Percentiles rank a stretch among this genome's conserved stretches.
These are phyloP conservation scores for Balakata baccata DNA, from an alignment of 345 rosid species.

Conservation along the genomic window DNA sequence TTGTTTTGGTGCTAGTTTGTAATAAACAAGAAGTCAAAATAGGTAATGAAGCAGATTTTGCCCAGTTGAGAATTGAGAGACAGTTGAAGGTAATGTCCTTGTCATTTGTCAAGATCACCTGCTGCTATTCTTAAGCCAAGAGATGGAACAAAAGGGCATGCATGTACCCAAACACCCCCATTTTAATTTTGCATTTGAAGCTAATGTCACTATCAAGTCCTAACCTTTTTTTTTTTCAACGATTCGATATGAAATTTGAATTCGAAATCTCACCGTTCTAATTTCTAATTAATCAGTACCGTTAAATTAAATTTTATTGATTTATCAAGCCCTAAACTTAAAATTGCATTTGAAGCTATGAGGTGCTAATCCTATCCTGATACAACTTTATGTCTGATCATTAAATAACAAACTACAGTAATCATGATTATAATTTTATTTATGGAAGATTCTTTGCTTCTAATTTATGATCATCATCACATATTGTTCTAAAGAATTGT, in stretches of 20 bases:
- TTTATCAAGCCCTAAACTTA: conserved; percentile 4
- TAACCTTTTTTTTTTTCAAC: too few relatives aligned
- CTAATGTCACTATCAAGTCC: neutral
- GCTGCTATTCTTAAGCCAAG: neutral
- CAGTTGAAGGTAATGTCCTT: conserved; percentile 5
- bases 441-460: conserved; percentile 17
- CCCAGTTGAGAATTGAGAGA: conserved; percentile 2
- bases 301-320: too few relatives aligned
- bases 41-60: neutral
- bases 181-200: neutral
- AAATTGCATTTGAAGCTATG: conserved; percentile 8
- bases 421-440: too few relatives aligned
- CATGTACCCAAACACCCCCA: neutral
- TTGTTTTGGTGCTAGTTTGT: neutral
- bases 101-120: neutral
- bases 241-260: too few relatives aligned
- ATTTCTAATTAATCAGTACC: too few relatives aligned
- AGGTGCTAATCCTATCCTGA: conserved; percentile 14
- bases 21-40: neutral
- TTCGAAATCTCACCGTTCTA: too few relatives aligned
- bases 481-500: conserved; percentile 1
- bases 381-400: conserved; percentile 22
- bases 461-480: conserved; percentile 17
- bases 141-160: neutral
- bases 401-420: conserved; percentile 9